Evolutionary conservation across 805 yeast genomes (phyloP).

Genomic region (Dipodascus albidus): DNA sequence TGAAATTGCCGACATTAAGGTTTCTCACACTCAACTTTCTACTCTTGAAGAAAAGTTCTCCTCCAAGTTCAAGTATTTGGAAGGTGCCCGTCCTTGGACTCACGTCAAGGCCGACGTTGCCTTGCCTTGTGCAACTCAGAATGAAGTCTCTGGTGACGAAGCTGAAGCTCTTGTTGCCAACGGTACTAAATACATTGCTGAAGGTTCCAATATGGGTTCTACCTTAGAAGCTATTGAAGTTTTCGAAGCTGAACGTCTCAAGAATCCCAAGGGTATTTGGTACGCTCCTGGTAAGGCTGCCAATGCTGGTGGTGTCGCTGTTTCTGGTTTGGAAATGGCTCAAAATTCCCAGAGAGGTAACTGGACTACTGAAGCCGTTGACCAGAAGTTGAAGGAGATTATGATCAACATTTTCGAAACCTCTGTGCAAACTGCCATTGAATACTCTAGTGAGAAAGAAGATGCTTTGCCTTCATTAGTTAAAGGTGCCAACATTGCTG

Average conservation of each 20-base stretch:
- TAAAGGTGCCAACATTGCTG: slow-evolving; percentile 98
- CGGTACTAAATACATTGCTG: slow-evolving; percentile 89
- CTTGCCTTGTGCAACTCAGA: slow-evolving; percentile 96
- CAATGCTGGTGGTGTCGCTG: slow-evolving; percentile 99
- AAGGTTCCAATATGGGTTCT: slow-evolving; percentile 99
- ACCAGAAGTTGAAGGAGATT: slow-evolving; percentile 77
- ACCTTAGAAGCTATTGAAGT: slow-evolving; percentile 94
- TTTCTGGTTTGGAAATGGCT: slow-evolving; percentile 98
- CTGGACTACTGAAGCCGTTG: slow-evolving; percentile 93
- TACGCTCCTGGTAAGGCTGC: slow-evolving; percentile 99
- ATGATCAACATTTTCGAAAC: slow-evolving; percentile 88
- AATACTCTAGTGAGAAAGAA: slow-evolving; percentile 60
- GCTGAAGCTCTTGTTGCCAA: slow-evolving; percentile 89
- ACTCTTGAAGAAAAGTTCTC: slow-evolving; percentile 19
- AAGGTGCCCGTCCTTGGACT: slow-evolving; percentile 95
- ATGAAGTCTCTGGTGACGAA: slow-evolving; percentile 94
- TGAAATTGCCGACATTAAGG: slow-evolving; percentile 71
- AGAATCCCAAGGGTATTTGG: slow-evolving; percentile 53
- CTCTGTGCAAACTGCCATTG: slow-evolving; percentile 79
- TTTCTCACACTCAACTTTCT: slow-evolving; percentile 46
- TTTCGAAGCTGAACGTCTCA: slow-evolving; percentile 50
- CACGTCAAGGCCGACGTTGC: slow-evolving; percentile 89
- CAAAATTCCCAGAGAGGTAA: slow-evolving; percentile 91
- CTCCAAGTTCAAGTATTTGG: slow-evolving; percentile 55
- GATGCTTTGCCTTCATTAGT: slow-evolving; percentile 83